phyloP scores from a whole-genome alignment of 257 asterid genomes.

The Solanum rostratum region DNA sequence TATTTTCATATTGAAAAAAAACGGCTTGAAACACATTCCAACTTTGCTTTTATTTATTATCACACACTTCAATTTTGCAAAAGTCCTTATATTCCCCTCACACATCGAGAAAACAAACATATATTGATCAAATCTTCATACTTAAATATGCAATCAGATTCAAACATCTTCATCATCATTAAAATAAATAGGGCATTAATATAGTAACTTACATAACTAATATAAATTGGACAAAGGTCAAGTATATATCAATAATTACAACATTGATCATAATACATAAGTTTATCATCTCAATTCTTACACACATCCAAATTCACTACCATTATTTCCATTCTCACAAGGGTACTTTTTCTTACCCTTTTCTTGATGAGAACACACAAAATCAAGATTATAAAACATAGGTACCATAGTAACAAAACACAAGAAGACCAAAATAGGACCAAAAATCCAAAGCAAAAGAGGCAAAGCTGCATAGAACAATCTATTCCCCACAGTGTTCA shows the following conservation, averaged over 20 bases:
- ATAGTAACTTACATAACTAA: background rate
- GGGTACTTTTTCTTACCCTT: conserved; percentile 9
- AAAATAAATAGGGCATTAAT: background rate
- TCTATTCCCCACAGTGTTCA: conserved; percentile 71
- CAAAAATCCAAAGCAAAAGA: conserved; percentile 76
- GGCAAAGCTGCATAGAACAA: conserved; percentile 77
- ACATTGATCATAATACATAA: background rate
- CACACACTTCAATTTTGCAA: background rate
- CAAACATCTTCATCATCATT: background rate
- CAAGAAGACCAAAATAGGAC: conserved; percentile 70
- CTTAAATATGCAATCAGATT: background rate
- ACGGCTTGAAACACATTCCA: background rate
- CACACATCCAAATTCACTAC: conserved; percentile 4
- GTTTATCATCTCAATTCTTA: background rate
- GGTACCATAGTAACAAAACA: conserved; percentile 60
- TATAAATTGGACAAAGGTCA: background rate
- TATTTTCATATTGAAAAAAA: too few relatives aligned
- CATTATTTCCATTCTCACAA: conserved; percentile 1
- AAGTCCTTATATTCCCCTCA: background rate
- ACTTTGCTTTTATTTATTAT: background rate
- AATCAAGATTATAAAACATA: conserved; percentile 66
- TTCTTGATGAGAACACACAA: conserved; percentile 23
- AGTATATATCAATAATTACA: background rate
- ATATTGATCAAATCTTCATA: background rate
- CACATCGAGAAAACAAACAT: background rate